These are phyloP conservation scores for Rutstroemia sydowiana DNA, from an alignment of 2,329 filamentous ascomycete species.

Conservation along the genomic window DNA sequence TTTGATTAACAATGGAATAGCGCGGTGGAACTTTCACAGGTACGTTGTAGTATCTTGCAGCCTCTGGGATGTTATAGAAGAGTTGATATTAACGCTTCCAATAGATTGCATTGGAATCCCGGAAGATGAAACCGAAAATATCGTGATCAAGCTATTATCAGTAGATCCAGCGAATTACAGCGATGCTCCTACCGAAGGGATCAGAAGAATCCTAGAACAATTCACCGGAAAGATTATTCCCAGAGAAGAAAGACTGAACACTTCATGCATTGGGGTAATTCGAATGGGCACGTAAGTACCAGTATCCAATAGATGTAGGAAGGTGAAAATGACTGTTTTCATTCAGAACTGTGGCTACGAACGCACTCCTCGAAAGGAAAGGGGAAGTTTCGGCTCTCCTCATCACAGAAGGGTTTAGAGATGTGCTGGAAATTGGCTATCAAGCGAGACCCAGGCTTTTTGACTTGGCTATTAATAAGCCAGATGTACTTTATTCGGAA, in stretches of 20 bases:
- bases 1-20: constrained; percentile 14
- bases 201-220: constrained; percentile 52
- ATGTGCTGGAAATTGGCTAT: constrained; percentile 67
- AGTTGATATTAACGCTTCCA: not conserved
- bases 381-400: constrained; percentile 64
- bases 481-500: constrained; percentile 58
- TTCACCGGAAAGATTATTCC: constrained; percentile 53
- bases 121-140: constrained; percentile 41
- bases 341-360: constrained; percentile 28
- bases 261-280: constrained; percentile 56
- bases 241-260: constrained; percentile 53
- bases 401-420: constrained; percentile 65
- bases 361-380: constrained; percentile 66
- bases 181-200: constrained; percentile 61
- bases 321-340: constrained; percentile 53
- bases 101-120: constrained; percentile 49
- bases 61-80: not conserved
- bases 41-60: not conserved
- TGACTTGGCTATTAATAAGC: constrained; percentile 59
- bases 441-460: constrained; percentile 67
- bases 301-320: not conserved
- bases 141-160: constrained; percentile 68
- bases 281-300: constrained; percentile 55
- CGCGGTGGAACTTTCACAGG: constrained; percentile 63
- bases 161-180: constrained; percentile 65